Evolutionary conservation across 768 basidiomycete species (phyloP).

Genomic region (Suillus bovinus): DNA sequence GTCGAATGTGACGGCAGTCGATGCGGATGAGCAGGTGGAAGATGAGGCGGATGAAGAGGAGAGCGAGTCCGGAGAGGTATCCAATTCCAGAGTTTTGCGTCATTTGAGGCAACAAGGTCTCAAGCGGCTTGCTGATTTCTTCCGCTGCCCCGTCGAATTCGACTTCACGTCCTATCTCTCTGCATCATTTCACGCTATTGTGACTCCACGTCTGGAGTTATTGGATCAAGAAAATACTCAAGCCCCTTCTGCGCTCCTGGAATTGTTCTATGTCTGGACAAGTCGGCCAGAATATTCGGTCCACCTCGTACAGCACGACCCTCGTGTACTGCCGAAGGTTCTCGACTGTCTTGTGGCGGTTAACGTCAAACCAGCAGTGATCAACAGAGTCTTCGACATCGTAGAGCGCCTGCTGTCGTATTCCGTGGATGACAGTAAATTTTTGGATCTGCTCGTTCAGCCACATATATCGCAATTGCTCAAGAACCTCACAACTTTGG

Average conservation of each 20-base stretch:
- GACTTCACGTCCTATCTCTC: conserved; percentile 74
- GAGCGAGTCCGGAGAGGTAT: conserved; percentile 24
- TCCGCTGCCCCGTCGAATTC: conserved; percentile 70
- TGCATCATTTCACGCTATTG: conserved; percentile 65
- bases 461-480: conserved; percentile 76
- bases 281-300: conserved; percentile 51
- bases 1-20: conserved; percentile 30
- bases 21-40: conserved; percentile 39
- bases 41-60: conserved; percentile 37
- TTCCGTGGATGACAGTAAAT: conserved; percentile 48
- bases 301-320: conserved; percentile 72
- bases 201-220: conserved; percentile 76
- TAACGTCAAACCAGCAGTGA: conserved; percentile 85
- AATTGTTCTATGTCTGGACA: conserved; percentile 83
- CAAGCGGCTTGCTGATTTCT: conserved; percentile 87
- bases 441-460: conserved; percentile 57
- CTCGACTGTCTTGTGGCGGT: conserved; percentile 80
- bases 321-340: conserved; percentile 67
- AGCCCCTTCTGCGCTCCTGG: conserved; percentile 84
- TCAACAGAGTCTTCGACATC: conserved; percentile 82
- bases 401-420: conserved; percentile 67
- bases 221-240: conserved; percentile 89
- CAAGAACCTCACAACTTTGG: conserved; percentile 64
- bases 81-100: conserved; percentile 46
- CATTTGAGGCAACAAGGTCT: conserved; percentile 80